These are phyloP conservation scores for Acacia concinna DNA, from an alignment of 331 rosid species.

Conservation along the genomic window DNA sequence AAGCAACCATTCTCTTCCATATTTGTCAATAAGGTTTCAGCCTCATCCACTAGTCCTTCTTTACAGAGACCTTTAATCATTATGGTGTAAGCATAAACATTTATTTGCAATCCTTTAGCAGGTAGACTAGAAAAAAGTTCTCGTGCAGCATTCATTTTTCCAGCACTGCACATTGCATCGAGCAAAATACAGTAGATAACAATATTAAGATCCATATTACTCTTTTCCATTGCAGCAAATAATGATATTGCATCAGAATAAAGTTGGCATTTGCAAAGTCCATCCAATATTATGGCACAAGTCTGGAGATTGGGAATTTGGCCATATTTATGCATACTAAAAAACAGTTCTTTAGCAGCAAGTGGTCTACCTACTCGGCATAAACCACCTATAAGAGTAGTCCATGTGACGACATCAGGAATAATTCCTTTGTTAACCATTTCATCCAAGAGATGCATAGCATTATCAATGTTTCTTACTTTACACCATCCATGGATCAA, in stretches of 20 bases:
- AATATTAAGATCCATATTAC: not conserved
- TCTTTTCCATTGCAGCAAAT: not conserved
- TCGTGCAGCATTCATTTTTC: not conserved
- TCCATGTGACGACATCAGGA: constrained; percentile 3
- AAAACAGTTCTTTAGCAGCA: constrained; percentile 3
- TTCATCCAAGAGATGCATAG: constrained; percentile 9
- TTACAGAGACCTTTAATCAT: constrained; percentile 7
- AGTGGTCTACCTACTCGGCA: not conserved
- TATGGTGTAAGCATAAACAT: not conserved
- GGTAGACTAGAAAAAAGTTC: constrained; percentile 1
- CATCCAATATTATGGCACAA: constrained; percentile 11
- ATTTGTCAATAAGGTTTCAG: not conserved
- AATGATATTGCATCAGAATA: not conserved
- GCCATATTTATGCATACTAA: not conserved
- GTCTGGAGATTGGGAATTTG: constrained; percentile 8
- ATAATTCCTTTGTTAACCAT: not conserved
- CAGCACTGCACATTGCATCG: not conserved
- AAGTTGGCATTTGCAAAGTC: constrained; percentile 11
- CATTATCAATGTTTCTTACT: not conserved
- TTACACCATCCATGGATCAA: constrained; percentile 9
- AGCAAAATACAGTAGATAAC: not conserved
- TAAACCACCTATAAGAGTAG: constrained; percentile 7
- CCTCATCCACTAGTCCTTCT: not conserved
- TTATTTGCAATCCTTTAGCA: not conserved
- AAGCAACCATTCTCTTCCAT: not conserved